Conservation (phyloP, 306 rosid species). For the Begonia fuchsioides region DNA sequence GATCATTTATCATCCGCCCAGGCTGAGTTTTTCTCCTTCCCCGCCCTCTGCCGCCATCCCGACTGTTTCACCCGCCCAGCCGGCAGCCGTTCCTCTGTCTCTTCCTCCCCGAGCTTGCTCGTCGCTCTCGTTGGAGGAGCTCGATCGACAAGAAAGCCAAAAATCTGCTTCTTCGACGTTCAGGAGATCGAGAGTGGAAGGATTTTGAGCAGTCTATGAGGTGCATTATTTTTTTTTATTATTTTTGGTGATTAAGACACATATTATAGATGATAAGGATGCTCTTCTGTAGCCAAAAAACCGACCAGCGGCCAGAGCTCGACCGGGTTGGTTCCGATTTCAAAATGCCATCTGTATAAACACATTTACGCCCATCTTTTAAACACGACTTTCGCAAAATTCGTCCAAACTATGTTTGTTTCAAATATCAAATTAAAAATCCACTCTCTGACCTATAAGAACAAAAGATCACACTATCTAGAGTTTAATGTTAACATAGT, state of each 20-base stretch:
- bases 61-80: slow-evolving; percentile 57
- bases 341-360: too few species aligned
- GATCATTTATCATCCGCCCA: slow-evolving; percentile 44
- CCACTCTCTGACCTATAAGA: too few species aligned
- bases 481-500: too few species aligned
- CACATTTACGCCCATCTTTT: too few species aligned
- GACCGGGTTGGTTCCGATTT: too few species aligned
- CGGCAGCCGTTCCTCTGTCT: slow-evolving; percentile 17
- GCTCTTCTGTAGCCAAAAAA: not conserved
- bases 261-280: not conserved
- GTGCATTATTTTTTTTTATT: slow-evolving; percentile 19
- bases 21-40: slow-evolving; percentile 64
- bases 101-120: slow-evolving; percentile 59
- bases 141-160: slow-evolving; percentile 63
- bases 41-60: slow-evolving; percentile 41
- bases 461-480: too few species aligned
- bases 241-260: slow-evolving; percentile 5
- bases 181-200: slow-evolving; percentile 73
- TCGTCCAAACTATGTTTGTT: too few species aligned
- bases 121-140: slow-evolving; percentile 54
- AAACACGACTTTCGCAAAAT: too few species aligned
- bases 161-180: slow-evolving; percentile 59
- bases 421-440: too few species aligned
- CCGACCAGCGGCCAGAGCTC: too few species aligned
- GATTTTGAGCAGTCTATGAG: slow-evolving; percentile 38